Conservation (phyloP, 1,139 yeast genomes). For the Sugiyamaella castrensis region DNA sequence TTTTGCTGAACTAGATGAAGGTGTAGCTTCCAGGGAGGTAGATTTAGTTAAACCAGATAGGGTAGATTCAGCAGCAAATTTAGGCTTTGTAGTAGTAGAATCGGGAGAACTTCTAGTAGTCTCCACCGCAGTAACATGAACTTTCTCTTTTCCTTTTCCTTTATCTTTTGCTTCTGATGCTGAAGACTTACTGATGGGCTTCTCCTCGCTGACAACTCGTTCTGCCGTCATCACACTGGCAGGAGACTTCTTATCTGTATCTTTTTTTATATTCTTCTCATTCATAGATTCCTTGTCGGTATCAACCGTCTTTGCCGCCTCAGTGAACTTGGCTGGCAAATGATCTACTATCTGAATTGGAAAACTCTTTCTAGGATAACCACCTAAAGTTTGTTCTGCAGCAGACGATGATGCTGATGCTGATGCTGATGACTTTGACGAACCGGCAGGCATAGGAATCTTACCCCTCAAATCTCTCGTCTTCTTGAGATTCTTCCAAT, state of each 20-base stretch:
- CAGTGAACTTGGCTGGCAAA: constrained; percentile 17
- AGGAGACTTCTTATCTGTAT: too few relatives aligned
- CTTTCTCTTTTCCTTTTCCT: too few relatives aligned
- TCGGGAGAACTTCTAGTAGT: too few relatives aligned
- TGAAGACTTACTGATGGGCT: too few relatives aligned
- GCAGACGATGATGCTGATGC: neutral
- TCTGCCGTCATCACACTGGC: too few relatives aligned
- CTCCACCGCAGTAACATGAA: too few relatives aligned
- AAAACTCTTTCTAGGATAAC: neutral
- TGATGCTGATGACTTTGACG: neutral
- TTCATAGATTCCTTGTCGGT: neutral
- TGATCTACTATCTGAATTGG: constrained; percentile 18
- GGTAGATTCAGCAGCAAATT: neutral
- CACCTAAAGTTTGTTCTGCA: too few relatives aligned
- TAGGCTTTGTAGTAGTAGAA: neutral
- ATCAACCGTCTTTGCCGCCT: neutral
- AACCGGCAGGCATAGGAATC: too few relatives aligned
- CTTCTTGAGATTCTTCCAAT: constrained; percentile 21
- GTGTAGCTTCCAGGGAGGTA: neutral
- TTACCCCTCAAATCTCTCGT: constrained; percentile 10
- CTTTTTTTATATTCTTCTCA: too few relatives aligned
- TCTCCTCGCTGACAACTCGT: too few relatives aligned
- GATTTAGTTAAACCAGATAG: neutral
- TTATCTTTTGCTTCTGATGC: too few relatives aligned
- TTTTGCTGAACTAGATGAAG: neutral